Evolutionary conservation across 345 rosid species (phyloP), one percentile per base, ranked within the genome.

Genomic region (Litchi chinensis): DNA sequence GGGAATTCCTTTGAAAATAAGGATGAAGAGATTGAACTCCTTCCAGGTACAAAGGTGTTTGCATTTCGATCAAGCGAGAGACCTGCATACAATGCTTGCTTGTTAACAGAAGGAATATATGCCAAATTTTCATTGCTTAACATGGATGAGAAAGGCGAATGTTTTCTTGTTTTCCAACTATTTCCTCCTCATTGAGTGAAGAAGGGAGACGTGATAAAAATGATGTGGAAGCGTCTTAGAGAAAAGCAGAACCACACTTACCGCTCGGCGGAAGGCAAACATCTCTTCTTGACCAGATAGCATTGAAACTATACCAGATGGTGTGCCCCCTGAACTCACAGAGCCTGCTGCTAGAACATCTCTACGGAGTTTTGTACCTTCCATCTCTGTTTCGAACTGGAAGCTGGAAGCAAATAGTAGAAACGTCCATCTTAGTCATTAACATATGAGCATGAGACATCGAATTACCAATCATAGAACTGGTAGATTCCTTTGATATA

Each of bases 201-300:
- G n/a, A 70, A 50, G 39, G 18, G 39, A 56, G 43, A 22, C 24
- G 18, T 5, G 2, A 12, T 8, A 6, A 18, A 60, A 46, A 66
- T 8, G 1, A 54, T 15, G 18, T 8, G 6, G 0, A 56, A 16
- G 5, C 13, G 2, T 19, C n/a, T 32, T 22, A 8, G 13, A 82
- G 32, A 75, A n/a, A 57, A 65, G 77, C 1, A 70, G 56, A 79
- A 77, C 19, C 75, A 41, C 26, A 86, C 95, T 92, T 79, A 95
- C 98, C 0, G 98, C 98, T 77, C 97, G 85, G 22, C 88, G 91
- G 85, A 95, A 95, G 68, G 99, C 98, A 88, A 95, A 95, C 90
- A 89, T 89, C 82, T 95, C 99, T 73, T 93, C 99, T 85, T 90
- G 90, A 46, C 97, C 95, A 32, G 96, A 92, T 60, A 93, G 83